phyloP scores from a whole-genome alignment of 1,284 basidiomycete species.

The Neotropicomus parvogracilis region DNA sequence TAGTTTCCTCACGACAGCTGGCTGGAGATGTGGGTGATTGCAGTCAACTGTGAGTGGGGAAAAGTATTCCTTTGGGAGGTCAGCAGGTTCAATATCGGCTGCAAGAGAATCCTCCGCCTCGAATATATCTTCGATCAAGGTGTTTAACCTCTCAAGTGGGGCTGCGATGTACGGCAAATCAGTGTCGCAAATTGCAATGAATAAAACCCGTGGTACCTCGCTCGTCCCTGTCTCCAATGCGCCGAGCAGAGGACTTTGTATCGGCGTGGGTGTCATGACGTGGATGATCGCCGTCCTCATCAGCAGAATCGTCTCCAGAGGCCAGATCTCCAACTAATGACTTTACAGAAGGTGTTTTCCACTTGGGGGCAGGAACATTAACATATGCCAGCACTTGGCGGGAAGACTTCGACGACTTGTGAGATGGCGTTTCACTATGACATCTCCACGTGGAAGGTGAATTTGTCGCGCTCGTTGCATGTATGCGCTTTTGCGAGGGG shows the following conservation, averaged over 20 bases:
- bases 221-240: slow-evolving; percentile 73
- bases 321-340: slow-evolving; percentile 24
- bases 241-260: slow-evolving; percentile 47
- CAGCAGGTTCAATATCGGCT: slow-evolving; percentile 53
- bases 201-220: slow-evolving; percentile 44
- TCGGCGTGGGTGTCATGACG: slow-evolving; percentile 28
- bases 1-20: slow-evolving; percentile 62
- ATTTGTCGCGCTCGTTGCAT: slow-evolving; percentile 17
- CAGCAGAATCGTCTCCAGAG: slow-evolving; percentile 50
- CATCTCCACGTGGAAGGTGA: slow-evolving; percentile 11
- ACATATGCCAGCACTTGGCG: slow-evolving; percentile 55
- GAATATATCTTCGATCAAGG: slow-evolving; percentile 79
- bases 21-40: slow-evolving; percentile 57
- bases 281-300: slow-evolving; percentile 38
- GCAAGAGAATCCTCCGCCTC: slow-evolving; percentile 83
- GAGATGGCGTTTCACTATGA: slow-evolving; percentile 25
- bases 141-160: slow-evolving; percentile 70
- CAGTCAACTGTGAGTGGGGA: slow-evolving; percentile 55
- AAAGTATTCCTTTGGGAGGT: slow-evolving; percentile 66
- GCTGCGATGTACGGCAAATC: slow-evolving; percentile 36
- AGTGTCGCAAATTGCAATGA: neutral
- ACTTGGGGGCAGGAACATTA: slow-evolving; percentile 48
- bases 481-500: slow-evolving; percentile 51
- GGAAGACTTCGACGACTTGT: slow-evolving; percentile 30
- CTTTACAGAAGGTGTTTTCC: slow-evolving; percentile 40